Evolutionary conservation across 2,329 filamentous ascomycete genomes (phyloP).

Genomic region (Alternaria sp.): DNA sequence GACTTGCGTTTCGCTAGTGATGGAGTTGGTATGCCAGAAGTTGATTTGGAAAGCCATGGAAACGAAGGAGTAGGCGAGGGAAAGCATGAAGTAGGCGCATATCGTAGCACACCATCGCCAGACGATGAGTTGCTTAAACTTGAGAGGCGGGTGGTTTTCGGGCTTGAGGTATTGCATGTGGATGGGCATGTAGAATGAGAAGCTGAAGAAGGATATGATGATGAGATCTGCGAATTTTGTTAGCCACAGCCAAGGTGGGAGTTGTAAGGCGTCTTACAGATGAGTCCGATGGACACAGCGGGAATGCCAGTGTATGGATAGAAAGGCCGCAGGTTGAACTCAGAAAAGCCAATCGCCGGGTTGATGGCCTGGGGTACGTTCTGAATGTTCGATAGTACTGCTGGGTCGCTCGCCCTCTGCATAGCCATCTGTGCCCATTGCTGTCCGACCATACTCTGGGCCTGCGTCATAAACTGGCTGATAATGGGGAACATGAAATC

Average conservation of each 20-base stretch:
- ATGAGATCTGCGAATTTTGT: constrained; percentile 56
- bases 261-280: constrained; percentile 48
- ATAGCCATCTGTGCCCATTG: constrained; percentile 53
- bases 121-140: constrained; percentile 63
- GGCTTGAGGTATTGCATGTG: constrained; percentile 65
- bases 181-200: constrained; percentile 68
- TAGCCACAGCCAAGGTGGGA: neutral
- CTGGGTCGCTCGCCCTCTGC: constrained; percentile 50
- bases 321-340: constrained; percentile 66
- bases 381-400: constrained; percentile 53
- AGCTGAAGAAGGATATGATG: constrained; percentile 71
- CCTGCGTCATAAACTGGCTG: constrained; percentile 54
- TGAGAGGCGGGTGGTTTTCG: constrained; percentile 63
- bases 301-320: constrained; percentile 61
- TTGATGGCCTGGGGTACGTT: constrained; percentile 60
- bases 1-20: constrained; percentile 53
- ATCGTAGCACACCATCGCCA: constrained; percentile 66
- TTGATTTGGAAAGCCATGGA: constrained; percentile 68
- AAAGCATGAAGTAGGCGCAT: constrained; percentile 65
- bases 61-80: constrained; percentile 68
- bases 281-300: constrained; percentile 66
- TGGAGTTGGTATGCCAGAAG: constrained; percentile 54
- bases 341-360: constrained; percentile 63
- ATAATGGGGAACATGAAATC: constrained; percentile 63
- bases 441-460: constrained; percentile 57